These are phyloP conservation scores for Trichocomaceae sp. DNA, from an alignment of 2,329 filamentous ascomycete species.

Conservation along the genomic window DNA sequence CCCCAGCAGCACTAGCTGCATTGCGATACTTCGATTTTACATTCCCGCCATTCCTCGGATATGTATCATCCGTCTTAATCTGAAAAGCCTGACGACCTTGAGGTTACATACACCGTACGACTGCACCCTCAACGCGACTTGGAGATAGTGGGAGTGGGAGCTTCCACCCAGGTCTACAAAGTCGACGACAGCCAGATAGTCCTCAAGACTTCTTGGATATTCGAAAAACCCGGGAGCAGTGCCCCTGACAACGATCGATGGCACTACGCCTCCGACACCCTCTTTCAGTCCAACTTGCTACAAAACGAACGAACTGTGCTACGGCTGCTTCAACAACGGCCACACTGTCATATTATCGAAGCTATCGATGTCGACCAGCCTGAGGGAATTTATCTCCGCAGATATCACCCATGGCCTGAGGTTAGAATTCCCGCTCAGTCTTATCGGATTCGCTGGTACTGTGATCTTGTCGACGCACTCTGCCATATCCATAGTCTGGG, in stretches of 20 bases:
- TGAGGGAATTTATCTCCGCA: slow-evolving; percentile 23
- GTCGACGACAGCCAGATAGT: slow-evolving; percentile 20
- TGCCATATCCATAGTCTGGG: slow-evolving; percentile 20
- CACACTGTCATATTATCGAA: slow-evolving; percentile 21
- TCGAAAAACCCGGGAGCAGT: slow-evolving; percentile 13
- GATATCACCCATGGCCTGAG: slow-evolving; percentile 15
- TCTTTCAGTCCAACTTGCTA: slow-evolving; percentile 19
- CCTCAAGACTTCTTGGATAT: slow-evolving; percentile 20
- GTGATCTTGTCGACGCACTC: slow-evolving; percentile 20
- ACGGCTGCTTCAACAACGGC: slow-evolving; percentile 14
- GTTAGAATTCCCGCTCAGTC: slow-evolving; percentile 10
- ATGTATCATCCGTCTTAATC: no score
- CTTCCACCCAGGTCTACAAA: slow-evolving; percentile 21
- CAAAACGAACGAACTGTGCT: slow-evolving; percentile 18
- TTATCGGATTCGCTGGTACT: slow-evolving; percentile 17
- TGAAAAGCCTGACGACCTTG: no score
- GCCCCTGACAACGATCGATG: slow-evolving; percentile 15
- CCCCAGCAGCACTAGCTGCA: no score
- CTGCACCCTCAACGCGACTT: slow-evolving; percentile 17
- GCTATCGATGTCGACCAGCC: slow-evolving; percentile 20
- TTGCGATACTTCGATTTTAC: no score
- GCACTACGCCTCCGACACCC: slow-evolving; percentile 20
- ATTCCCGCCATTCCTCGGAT: no score
- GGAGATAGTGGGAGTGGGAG: slow-evolving; percentile 19
- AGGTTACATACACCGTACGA: slow-evolving; percentile 11